Evolutionary conservation across 495 filamentous ascomycete species (phyloP).

Genomic region (Chaetomidium leptoderma): DNA sequence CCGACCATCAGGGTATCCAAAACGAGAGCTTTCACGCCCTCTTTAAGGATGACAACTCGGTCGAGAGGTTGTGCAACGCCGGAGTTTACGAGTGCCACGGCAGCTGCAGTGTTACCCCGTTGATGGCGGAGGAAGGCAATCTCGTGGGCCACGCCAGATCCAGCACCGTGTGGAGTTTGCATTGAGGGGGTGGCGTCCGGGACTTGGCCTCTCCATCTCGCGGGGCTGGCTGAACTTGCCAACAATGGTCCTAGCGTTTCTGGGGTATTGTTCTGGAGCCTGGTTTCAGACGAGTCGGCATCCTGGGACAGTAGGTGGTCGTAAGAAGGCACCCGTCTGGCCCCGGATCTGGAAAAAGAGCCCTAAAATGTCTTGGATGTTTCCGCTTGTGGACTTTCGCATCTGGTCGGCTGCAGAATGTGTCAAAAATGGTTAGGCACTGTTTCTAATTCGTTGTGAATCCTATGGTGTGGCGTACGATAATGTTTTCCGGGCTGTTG

Average conservation of each 20-base stretch:
- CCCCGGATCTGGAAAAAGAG: neutral
- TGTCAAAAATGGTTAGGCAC: neutral
- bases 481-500: too few species aligned
- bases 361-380: neutral
- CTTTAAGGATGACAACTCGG: neutral
- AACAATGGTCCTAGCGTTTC: neutral
- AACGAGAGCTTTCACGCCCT: neutral
- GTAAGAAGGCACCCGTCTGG: neutral
- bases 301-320: too few species aligned
- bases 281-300: neutral
- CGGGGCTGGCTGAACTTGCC: neutral
- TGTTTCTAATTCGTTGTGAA: too few species aligned
- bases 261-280: neutral
- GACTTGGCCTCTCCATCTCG: neutral
- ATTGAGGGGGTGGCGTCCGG: slow-evolving; percentile 5
- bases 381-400: neutral
- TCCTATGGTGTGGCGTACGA: too few species aligned
- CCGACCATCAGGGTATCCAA: neutral
- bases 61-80: slow-evolving; percentile 7
- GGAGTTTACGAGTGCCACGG: neutral
- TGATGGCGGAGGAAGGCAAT: neutral
- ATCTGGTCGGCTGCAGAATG: neutral
- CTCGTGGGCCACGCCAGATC: neutral
- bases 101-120: slow-evolving; percentile 2
- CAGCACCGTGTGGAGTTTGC: neutral